phyloP scores from a whole-genome alignment of 495 filamentous ascomycete genomes.

The Xylaria scruposa region DNA sequence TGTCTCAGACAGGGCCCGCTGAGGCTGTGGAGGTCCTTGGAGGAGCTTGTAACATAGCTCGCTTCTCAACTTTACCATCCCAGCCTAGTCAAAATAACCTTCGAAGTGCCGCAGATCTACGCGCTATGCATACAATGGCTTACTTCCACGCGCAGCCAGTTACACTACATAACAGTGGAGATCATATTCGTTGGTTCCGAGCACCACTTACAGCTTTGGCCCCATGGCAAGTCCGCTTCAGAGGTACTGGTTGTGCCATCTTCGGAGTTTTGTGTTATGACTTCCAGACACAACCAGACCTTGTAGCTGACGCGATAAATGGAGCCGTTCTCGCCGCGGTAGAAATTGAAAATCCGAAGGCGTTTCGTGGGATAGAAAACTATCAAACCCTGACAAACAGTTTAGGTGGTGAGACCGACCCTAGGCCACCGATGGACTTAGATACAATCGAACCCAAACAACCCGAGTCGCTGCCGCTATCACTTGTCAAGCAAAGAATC shows the following conservation, averaged over 20 bases:
- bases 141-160: constrained; percentile 67
- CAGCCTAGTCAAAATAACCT: constrained; percentile 66
- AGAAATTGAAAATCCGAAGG: constrained; percentile 41
- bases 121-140: constrained; percentile 80
- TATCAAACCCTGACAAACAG: background rate
- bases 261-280: constrained; percentile 55
- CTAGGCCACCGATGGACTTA: constrained; percentile 14
- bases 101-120: constrained; percentile 71
- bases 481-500: constrained; percentile 11
- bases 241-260: constrained; percentile 40
- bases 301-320: constrained; percentile 53
- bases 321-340: constrained; percentile 52
- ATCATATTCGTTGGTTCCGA: constrained; percentile 45
- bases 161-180: background rate
- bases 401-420: constrained; percentile 29
- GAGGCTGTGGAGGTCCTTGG: constrained; percentile 68
- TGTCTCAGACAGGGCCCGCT: constrained; percentile 71
- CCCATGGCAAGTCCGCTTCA: constrained; percentile 52
- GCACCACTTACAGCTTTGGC: constrained; percentile 46
- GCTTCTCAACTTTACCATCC: constrained; percentile 58
- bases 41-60: constrained; percentile 42
- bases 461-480: constrained; percentile 16
- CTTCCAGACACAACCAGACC: constrained; percentile 46
- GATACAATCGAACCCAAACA: constrained; percentile 12
- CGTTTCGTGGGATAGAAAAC: constrained; percentile 38